Base-by-base conservation (phyloP, 805 yeast species). In the Candida cerambycidarum region DNA sequence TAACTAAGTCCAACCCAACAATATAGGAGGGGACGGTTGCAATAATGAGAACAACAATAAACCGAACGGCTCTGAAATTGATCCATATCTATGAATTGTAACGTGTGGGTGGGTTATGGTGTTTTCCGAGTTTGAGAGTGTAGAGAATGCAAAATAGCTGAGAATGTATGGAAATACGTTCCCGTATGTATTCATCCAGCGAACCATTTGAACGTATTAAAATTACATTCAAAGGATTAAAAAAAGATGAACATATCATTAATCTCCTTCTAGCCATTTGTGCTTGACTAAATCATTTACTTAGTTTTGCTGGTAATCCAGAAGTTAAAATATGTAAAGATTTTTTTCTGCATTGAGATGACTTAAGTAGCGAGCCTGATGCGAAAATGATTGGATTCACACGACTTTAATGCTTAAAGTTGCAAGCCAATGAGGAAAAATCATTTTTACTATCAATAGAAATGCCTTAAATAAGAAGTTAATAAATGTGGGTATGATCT, bases 181-280 rank as follows among this genome's bases (percentile, higher is more conserved):
- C 23, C 23, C 23, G 23, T 21, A 21, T 70, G 70, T 70, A 39
- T 48, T 72, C 75, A 63, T 61, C 71, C 67, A 61, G 75, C 75
- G 74, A 70, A 70, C 71, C 67, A 62, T 47, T 39, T 16, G 25
- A 37, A 31, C 33, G 18, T 17, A 32, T 25, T 19, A 32, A 35
- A 28, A 42, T 18, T 39, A 51, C 9, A 31, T 29, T 27, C 23
- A 18, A 14, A 13, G 64, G 71, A 69, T 69, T 67, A 60, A 63
- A 58, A 25, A 33, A 16, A 51, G 55, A 61, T 39, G 50, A 46
- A 56, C 58, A 63, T 52, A 47, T 28, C 54, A 4, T 25, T 54
- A 43, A 43, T 70, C 73, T 70, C 62, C 75, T 63, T 70, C 70
- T 66, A 65, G 76, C 76, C 76, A 70, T 70, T 70, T 69, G 41